A percentile compares a stretch with the other conserved stretches of the same genome.
These are phyloP conservation scores for Thraustochytrium striatum DNA, from an alignment of 352 stramenopile species.

Conservation along the genomic window DNA sequence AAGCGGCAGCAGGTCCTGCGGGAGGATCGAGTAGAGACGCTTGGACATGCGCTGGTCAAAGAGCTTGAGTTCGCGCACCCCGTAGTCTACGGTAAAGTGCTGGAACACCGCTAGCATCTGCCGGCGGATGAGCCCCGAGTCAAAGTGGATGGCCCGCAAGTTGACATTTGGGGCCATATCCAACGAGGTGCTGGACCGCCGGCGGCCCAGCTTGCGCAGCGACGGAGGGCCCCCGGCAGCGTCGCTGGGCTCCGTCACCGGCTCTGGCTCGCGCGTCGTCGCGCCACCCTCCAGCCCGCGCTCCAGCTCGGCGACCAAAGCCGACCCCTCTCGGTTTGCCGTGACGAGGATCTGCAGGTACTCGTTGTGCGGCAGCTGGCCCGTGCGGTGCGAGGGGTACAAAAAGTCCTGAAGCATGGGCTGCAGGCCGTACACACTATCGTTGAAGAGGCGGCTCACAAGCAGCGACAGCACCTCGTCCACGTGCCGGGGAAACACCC, in stretches of 20 bases:
- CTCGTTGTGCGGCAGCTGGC: slow-evolving; percentile 15
- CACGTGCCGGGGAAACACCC: slow-evolving; percentile 20
- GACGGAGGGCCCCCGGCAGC: no score
- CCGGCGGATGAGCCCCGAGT: neutral
- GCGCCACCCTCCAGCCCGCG: no score
- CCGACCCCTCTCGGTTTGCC: neutral
- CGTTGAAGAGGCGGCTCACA: slow-evolving; percentile 27
- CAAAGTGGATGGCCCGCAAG: no score
- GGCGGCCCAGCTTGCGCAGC: no score
- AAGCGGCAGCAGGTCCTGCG: neutral
- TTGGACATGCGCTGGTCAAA: slow-evolving; percentile 40
- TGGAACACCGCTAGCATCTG: slow-evolving; percentile 10
- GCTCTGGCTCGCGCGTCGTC: no score
- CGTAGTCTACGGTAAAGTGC: slow-evolving; percentile 8
- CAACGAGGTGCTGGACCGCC: no score
- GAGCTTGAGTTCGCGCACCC: slow-evolving; percentile 5
- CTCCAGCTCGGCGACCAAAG: neutral
- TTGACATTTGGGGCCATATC: no score
- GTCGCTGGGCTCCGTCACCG: no score
- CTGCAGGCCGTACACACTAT: slow-evolving; percentile 14
- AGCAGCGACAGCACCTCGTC: slow-evolving; percentile 27
- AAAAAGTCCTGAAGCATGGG: slow-evolving; percentile 41
- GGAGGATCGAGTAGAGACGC: slow-evolving; percentile 7
- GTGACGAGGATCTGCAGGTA: slow-evolving; percentile 41
- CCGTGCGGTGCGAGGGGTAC: neutral